phyloP scores from a whole-genome alignment of 1,284 basidiomycete genomes.

The Heterobasidion occidentale region DNA sequence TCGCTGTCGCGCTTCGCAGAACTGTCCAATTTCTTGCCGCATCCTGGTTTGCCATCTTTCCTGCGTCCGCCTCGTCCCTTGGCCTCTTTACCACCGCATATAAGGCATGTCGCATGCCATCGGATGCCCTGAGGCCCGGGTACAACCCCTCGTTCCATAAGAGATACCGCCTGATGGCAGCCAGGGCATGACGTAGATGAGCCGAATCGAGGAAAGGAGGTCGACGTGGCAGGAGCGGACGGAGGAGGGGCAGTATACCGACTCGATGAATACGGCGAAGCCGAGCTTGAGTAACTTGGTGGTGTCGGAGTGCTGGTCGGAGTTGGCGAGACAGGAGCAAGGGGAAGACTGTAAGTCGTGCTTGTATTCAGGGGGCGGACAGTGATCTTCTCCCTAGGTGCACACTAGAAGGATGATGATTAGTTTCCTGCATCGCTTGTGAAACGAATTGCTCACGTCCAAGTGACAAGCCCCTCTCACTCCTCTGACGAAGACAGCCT shows the following conservation, averaged over 20 bases:
- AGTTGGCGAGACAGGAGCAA: slow-evolving; percentile 10
- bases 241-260: slow-evolving; percentile 39
- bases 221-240: slow-evolving; percentile 28
- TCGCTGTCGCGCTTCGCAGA: slow-evolving; percentile 65
- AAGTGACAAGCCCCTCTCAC: slow-evolving; percentile 63
- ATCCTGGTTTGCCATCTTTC: slow-evolving; percentile 57
- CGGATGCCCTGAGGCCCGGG: slow-evolving; percentile 71
- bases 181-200: slow-evolving; percentile 59
- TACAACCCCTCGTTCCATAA: slow-evolving; percentile 77
- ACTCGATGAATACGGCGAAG: slow-evolving; percentile 26
- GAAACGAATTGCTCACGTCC: slow-evolving; percentile 37
- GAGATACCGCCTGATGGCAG: slow-evolving; percentile 61
- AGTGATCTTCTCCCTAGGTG: slow-evolving; percentile 42
- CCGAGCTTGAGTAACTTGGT: slow-evolving; percentile 16
- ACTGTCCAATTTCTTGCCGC: slow-evolving; percentile 74
- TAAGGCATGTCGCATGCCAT: slow-evolving; percentile 70
- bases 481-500: slow-evolving; percentile 59
- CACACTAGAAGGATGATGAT: slow-evolving; percentile 38
- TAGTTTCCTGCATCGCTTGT: not conserved
- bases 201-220: slow-evolving; percentile 57
- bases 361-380: slow-evolving; percentile 22
- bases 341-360: slow-evolving; percentile 15
- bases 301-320: not conserved
- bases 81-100: slow-evolving; percentile 64
- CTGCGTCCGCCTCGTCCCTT: slow-evolving; percentile 29